A percentile compares a stretch with the other conserved stretches of the same genome.
phyloP scores from a whole-genome alignment of 2,329 filamentous ascomycete species.

The Penicillium brevicompactum region DNA sequence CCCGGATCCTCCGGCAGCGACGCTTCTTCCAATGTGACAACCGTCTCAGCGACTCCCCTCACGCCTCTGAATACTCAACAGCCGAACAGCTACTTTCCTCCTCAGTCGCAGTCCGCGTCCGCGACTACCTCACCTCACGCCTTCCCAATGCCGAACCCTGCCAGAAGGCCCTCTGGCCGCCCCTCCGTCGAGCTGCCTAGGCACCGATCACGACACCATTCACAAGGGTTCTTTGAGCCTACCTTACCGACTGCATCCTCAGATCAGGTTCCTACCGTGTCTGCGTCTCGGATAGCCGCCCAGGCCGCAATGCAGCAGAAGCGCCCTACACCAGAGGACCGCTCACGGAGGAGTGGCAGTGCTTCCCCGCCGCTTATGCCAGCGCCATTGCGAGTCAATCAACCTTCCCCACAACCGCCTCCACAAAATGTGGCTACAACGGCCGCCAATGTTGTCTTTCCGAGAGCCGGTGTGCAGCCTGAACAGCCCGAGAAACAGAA shows the following conservation, averaged over 20 bases:
- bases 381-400: constrained; percentile 27
- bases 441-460: constrained; percentile 65
- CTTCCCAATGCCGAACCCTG: constrained; percentile 44
- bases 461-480: constrained; percentile 47
- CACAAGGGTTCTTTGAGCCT: constrained; percentile 70
- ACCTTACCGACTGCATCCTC: constrained; percentile 59
- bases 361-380: constrained; percentile 38
- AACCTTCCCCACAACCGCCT: constrained; percentile 18
- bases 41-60: constrained; percentile 45
- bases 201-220: constrained; percentile 55
- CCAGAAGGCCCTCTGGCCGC: constrained; percentile 42
- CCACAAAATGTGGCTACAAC: constrained; percentile 57
- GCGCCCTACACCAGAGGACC: constrained; percentile 52
- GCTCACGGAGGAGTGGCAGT: constrained; percentile 35
- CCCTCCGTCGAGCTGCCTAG: constrained; percentile 39
- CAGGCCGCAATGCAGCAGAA: constrained; percentile 66
- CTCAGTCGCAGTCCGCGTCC: constrained; percentile 33
- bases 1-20: constrained; percentile 50
- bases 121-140: constrained; percentile 32
- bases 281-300: constrained; percentile 65
- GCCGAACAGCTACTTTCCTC: constrained; percentile 25
- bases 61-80: constrained; percentile 36
- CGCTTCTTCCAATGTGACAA: constrained; percentile 50
- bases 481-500: constrained; percentile 59
- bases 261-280: constrained; percentile 51